Conservation (phyloP, 83 land plant species). For the Thuja plicata region DNA sequence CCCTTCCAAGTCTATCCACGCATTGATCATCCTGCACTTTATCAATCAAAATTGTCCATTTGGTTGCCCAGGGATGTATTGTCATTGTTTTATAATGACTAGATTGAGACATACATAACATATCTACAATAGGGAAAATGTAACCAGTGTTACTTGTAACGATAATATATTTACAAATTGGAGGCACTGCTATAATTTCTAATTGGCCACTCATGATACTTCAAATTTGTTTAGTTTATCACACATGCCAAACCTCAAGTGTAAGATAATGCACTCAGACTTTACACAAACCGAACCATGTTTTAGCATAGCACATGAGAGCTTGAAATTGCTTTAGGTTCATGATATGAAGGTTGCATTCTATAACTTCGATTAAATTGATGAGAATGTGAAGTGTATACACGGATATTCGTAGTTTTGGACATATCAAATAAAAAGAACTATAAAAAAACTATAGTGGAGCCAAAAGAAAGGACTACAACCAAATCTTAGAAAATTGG, state of each 20-base stretch:
- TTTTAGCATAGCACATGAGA: no score
- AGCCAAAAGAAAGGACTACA: neutral
- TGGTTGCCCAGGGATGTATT: constrained; percentile 85
- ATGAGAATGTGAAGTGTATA: neutral
- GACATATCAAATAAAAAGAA: neutral
- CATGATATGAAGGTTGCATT: neutral
- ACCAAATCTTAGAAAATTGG: neutral
- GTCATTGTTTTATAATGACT: constrained; percentile 92
- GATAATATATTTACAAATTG: constrained; percentile 83
- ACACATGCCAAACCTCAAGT: no score
- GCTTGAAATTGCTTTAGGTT: neutral
- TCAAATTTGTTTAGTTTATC: no score
- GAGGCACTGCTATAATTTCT: constrained; percentile 45
- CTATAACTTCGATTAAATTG: neutral
- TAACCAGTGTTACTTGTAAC: constrained; percentile 97
- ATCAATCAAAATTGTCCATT: constrained; percentile 82
- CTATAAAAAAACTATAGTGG: neutral
- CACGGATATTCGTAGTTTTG: neutral
- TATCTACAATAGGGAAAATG: constrained; percentile 91
- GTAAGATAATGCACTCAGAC: no score
- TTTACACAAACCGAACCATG: no score
- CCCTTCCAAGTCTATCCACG: constrained; percentile 94
- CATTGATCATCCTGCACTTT: constrained; percentile 94
- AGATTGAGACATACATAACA: constrained; percentile 81
- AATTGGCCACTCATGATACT: no score